Evolutionary conservation across 345 rosid genomes (phyloP), one percentile per base, ranked within the genome.

Genomic region (Brassica nigra): DNA sequence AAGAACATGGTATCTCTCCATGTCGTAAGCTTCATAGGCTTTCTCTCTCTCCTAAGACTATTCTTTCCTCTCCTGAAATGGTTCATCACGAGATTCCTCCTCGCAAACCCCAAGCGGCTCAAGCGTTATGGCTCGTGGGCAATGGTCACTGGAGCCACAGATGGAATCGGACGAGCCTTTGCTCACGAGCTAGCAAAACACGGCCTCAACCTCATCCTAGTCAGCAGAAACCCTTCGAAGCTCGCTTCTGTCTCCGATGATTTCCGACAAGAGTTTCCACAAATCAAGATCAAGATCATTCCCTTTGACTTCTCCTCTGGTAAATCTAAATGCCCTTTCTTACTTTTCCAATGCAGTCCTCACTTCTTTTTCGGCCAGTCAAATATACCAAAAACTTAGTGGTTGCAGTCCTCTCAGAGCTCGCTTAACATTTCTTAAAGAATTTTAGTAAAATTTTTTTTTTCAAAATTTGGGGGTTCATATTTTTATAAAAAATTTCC

Each of bases 101-200:
- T 90, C 77, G 71, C 90, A 59, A 71, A 82, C 39, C 78, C 85
- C 12, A 88, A 74, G 34, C 81, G 87, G 70, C 88, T 91, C 70
- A 79, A 71, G 44, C 49, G 28, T n/a, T 95, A 91, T 70, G 97
- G 99, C 29, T 82, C 94, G 4, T 93, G 99, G 99, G 98, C 93
- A 61, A 77, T 93, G 47, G 70, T 95, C 83, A 95, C 98, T 0
- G 99, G 97, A 59, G 86, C 96, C 76, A 89, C 99, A 0, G 90
- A 90, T 9, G 99, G 99, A 23, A 91, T 93, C 23, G 99, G 99
- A 27, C 90, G 74, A 36, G 96, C 95, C 76, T 88, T 91, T 31
- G 92, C 96, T 69, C 70, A 33, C 68, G 87, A 85, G 37, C 84
- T 93, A 10, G 97, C 97, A 23, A 73, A 64, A 70, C 79, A 73